phyloP scores from a whole-genome alignment of 352 stramenopile genomes.

The Globisporangium solare region DNA sequence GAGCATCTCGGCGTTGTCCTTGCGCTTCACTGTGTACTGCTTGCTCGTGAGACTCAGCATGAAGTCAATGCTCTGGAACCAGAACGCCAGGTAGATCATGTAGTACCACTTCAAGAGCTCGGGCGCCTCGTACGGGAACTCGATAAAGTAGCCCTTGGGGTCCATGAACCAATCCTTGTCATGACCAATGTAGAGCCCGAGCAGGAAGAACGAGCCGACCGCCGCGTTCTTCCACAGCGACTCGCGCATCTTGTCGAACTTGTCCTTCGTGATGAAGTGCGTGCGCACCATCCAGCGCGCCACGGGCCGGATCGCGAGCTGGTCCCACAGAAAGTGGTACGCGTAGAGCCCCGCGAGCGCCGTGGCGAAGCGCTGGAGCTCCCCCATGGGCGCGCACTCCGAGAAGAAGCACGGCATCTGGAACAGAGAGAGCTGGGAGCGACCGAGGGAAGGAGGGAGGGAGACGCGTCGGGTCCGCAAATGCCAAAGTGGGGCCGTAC shows the following conservation, averaged over 20 bases:
- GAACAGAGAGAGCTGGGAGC: no score
- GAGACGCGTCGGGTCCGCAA: not conserved
- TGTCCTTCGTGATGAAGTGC: slow-evolving; percentile 43
- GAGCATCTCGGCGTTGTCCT: slow-evolving; percentile 81
- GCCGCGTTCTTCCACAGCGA: slow-evolving; percentile 80
- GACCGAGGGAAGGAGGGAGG: no score
- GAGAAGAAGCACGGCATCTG: slow-evolving; percentile 68
- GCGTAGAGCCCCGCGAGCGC: slow-evolving; percentile 50
- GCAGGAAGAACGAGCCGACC: slow-evolving; percentile 52
- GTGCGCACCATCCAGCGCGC: slow-evolving; percentile 38
- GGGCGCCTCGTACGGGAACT: slow-evolving; percentile 39
- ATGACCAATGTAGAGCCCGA: slow-evolving; percentile 58
- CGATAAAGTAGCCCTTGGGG: slow-evolving; percentile 58
- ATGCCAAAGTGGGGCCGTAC: slow-evolving; percentile 3
- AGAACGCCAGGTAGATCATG: slow-evolving; percentile 82
- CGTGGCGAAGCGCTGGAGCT: slow-evolving; percentile 61
- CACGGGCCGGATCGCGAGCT: slow-evolving; percentile 47
- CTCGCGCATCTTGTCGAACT: slow-evolving; percentile 81
- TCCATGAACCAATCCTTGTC: slow-evolving; percentile 74
- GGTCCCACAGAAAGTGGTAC: slow-evolving; percentile 73
- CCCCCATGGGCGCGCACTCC: slow-evolving; percentile 47
- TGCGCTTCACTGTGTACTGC: slow-evolving; percentile 80
- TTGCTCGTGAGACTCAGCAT: slow-evolving; percentile 81
- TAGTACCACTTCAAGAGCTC: slow-evolving; percentile 78
- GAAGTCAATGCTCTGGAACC: slow-evolving; percentile 80